Percentiles rank a stretch among this genome's conserved stretches.
Evolutionary conservation across 2,329 filamentous ascomycete species (phyloP).

Genomic region (Trichoderma aggressivum): DNA sequence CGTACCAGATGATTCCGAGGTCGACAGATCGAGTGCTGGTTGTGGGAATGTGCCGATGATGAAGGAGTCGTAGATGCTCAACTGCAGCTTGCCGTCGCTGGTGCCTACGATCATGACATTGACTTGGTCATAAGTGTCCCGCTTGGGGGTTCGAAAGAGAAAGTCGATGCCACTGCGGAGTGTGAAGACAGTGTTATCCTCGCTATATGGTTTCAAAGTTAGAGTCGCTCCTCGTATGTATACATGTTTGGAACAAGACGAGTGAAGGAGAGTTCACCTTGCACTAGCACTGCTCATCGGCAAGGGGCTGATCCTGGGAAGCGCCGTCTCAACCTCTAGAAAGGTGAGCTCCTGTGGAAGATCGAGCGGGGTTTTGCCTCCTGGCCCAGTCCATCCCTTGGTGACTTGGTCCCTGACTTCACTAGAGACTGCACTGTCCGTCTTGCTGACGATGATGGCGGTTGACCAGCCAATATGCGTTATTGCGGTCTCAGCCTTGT

Average conservation of each 20-base stretch:
- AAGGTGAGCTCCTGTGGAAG: conserved; percentile 71
- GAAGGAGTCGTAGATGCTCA: conserved; percentile 84
- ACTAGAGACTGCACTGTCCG: conserved; percentile 18
- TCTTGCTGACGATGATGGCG: conserved; percentile 39
- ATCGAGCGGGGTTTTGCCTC: conserved; percentile 38
- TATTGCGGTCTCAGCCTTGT: conserved; percentile 41
- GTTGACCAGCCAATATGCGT: conserved; percentile 54
- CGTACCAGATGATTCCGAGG: conserved; percentile 10
- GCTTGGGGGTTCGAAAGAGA: conserved; percentile 60
- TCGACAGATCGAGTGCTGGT: conserved; percentile 33
- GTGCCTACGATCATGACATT: conserved; percentile 76
- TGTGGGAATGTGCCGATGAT: conserved; percentile 66
- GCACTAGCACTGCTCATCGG: conserved; percentile 58
- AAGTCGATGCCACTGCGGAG: conserved; percentile 66
- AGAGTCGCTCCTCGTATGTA: neutral
- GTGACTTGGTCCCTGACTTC: conserved; percentile 20
- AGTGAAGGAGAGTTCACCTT: conserved; percentile 46
- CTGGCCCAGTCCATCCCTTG: conserved; percentile 13
- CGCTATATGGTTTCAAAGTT: conserved; percentile 30
- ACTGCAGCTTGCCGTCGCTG: conserved; percentile 65
- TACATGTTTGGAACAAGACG: neutral
- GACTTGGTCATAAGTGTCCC: conserved; percentile 68
- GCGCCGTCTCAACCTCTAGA: conserved; percentile 69
- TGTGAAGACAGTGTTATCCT: conserved; percentile 64
- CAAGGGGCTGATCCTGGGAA: conserved; percentile 73